Evolutionary conservation across 176 grass and related monocot genomes (phyloP), one percentile per base, ranked within the genome.

Genomic region (Ampelocalamus luodianensis): DNA sequence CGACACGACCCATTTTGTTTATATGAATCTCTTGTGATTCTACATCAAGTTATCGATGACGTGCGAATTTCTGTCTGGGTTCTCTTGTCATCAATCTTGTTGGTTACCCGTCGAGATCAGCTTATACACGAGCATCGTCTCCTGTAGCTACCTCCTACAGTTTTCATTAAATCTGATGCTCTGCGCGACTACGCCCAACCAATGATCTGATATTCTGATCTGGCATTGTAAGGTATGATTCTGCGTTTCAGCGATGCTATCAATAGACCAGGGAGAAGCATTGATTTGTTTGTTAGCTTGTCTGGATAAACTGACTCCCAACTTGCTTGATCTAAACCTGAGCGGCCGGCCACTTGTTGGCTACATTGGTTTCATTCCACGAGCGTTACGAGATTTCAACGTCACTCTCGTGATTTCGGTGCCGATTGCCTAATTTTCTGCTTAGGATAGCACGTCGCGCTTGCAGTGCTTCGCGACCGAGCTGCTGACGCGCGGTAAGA

Each of bases 401-500:
- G 3, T 80, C 59, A 1, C 16, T 44, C 49, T 44, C 85, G 15
- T 8, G n/a, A 7, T 77, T 64, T 38, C 53, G 10, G 37, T 45
- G 72, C 78, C 14, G 23, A 20, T 65, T 11, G 38, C 64, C 44
- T 62, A 45, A 42, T 49, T 69, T 44, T 76, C 71, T 43, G 18
- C 37, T 39, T 37, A 24, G 20, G 53, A 60, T 59, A 36, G 4
- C 18, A 71, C 18, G 26, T 66, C 49, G 60, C 69, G 15, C 53
- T 60, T 44, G 23, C 78, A 53, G n/a, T 34, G 17, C 48, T 24
- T 58, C 39, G 7, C 15, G 37, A 51, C 17, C 15, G 51, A 61
- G 24, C 15, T n/a, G 76, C 79, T 86, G 77, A 78, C 66, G 71
- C 69, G 79, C 66, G 44, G 79, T 39, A 66, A 82, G 8, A 43